A percentile compares a stretch with the other conserved stretches of the same genome.
phyloP scores from a whole-genome alignment of 108 stramenopile species.

The Mediolabrus comicus region DNA sequence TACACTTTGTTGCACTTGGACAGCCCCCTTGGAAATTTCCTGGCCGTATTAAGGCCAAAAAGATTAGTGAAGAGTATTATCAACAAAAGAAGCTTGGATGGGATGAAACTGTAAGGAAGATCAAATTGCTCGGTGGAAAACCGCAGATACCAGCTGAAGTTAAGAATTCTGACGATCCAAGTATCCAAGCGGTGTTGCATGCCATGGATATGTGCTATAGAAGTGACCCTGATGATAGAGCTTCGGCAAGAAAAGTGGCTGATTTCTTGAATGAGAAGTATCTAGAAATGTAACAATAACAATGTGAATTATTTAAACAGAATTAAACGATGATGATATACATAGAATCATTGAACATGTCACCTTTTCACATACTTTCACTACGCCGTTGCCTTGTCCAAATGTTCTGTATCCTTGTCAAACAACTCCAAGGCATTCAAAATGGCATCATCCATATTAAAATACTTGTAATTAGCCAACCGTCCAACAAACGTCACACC shows the following conservation, averaged over 20 bases:
- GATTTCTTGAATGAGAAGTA: slow-evolving; percentile 15
- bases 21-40: slow-evolving; percentile 45
- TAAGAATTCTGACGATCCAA: slow-evolving; percentile 42
- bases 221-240: slow-evolving; percentile 57
- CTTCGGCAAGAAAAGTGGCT: slow-evolving; percentile 62
- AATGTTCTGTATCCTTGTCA: slow-evolving; percentile 46
- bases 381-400: neutral
- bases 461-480: slow-evolving; percentile 89
- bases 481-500: slow-evolving; percentile 84
- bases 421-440: slow-evolving; percentile 81
- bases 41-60: slow-evolving; percentile 27
- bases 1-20: slow-evolving; percentile 41
- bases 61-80: slow-evolving; percentile 28
- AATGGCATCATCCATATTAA: slow-evolving; percentile 89
- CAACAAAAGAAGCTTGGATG: slow-evolving; percentile 6
- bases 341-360: neutral
- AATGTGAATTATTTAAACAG: neutral
- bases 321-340: neutral
- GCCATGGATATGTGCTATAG: slow-evolving; percentile 77
- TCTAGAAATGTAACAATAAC: neutral
- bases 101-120: slow-evolving; percentile 41
- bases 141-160: slow-evolving; percentile 64
- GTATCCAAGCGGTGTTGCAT: slow-evolving; percentile 50
- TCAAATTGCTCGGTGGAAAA: slow-evolving; percentile 66
- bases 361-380: too few species aligned